Conservation (phyloP, 169 alveolate species). For the Plasmodium knowlesi region DNA sequence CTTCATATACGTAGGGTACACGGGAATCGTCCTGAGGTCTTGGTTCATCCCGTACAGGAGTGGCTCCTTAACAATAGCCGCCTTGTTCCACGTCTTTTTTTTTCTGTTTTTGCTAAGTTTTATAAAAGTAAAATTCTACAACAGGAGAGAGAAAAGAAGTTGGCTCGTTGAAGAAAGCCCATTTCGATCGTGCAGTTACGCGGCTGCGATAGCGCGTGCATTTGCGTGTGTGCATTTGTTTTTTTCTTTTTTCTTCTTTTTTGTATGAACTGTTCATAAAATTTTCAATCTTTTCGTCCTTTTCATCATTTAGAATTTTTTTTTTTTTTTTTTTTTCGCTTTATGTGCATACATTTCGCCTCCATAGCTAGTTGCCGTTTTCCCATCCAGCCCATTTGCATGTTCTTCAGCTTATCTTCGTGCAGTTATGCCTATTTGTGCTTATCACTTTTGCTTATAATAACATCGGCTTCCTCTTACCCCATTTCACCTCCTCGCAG, state of each 20-base stretch:
- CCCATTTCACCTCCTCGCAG: constrained; percentile 72
- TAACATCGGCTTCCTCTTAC: background rate
- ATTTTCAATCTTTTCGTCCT: background rate
- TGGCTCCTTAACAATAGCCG: constrained; percentile 66
- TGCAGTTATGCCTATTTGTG: background rate
- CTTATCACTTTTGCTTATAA: background rate
- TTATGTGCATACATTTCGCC: background rate
- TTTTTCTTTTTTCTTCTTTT: background rate
- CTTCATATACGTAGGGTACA: constrained; percentile 54
- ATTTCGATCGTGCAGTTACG: background rate
- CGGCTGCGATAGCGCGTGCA: background rate
- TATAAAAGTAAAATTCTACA: constrained; percentile 42
- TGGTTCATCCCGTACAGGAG: constrained; percentile 72
- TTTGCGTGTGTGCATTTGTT: background rate
- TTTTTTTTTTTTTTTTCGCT: background rate
- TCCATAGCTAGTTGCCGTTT: background rate
- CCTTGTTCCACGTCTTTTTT: constrained; percentile 50
- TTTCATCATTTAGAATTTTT: background rate
- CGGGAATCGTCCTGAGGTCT: constrained; percentile 58
- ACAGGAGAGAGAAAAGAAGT: background rate
- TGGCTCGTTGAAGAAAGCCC: background rate
- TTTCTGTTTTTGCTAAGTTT: constrained; percentile 61
- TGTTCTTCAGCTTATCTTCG: background rate
- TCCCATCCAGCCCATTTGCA: background rate
- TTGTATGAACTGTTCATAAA: background rate